These are phyloP conservation scores for Hyphopichia burtonii DNA, from an alignment of 1,139 yeast genomes.

Conservation along the genomic window DNA sequence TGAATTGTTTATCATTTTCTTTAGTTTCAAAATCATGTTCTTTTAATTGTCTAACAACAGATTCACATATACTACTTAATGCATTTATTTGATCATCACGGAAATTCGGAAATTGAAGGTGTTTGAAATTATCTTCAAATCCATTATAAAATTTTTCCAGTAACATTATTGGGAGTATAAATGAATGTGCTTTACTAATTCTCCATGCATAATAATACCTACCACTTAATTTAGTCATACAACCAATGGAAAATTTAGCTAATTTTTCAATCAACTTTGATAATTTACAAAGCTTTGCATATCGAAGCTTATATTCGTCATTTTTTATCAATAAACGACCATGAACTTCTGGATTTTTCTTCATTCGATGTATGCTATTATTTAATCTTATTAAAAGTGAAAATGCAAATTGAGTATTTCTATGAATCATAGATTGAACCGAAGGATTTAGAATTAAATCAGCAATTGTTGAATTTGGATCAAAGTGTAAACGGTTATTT, in stretches of 20 bases:
- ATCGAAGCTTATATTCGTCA: constrained; percentile 15
- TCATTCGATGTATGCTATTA: constrained; percentile 20
- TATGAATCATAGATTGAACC: constrained; percentile 29
- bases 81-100: constrained; percentile 4
- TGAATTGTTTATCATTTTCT: background rate
- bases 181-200: constrained; percentile 26
- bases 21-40: background rate
- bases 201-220: constrained; percentile 56
- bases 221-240: constrained; percentile 21
- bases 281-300: constrained; percentile 17
- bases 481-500: constrained; percentile 31
- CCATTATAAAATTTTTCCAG: constrained; percentile 2
- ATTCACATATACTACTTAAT: constrained; percentile 1
- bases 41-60: constrained; percentile 2
- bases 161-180: background rate
- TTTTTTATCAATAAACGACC: constrained; percentile 13
- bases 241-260: constrained; percentile 20
- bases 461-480: constrained; percentile 20
- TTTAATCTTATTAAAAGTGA: constrained; percentile 21
- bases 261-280: constrained; percentile 19
- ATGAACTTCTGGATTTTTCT: constrained; percentile 16
- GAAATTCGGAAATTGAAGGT: background rate
- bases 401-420: constrained; percentile 26
- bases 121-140: background rate
- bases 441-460: constrained; percentile 38